A percentile compares a stretch with the other conserved stretches of the same genome.
phyloP scores from a whole-genome alignment of 768 basidiomycete genomes.

The Lactarius psammicola region DNA sequence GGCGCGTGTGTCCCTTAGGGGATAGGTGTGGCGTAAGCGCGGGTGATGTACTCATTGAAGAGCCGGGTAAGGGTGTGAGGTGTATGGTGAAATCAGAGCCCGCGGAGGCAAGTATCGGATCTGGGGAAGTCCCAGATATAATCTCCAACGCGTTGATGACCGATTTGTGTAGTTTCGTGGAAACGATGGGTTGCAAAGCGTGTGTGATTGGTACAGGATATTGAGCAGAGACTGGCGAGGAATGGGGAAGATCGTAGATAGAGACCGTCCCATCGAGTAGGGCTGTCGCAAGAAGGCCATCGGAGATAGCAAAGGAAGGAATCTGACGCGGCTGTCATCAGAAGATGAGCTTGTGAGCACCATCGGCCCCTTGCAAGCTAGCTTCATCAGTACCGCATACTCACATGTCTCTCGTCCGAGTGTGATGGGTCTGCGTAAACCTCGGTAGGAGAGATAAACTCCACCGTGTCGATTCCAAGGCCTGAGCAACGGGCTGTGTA shows the following conservation, averaged over 20 bases:
- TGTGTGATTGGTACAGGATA: conserved; percentile 19
- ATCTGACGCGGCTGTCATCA: conserved; percentile 27
- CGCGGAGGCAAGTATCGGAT: conserved; percentile 24
- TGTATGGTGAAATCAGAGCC: conserved; percentile 27
- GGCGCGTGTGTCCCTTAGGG: conserved; percentile 23
- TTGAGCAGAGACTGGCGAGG: not conserved
- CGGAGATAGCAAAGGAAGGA: conserved; percentile 23
- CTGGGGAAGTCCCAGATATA: conserved; percentile 6
- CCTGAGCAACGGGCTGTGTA: conserved; percentile 21
- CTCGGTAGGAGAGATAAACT: conserved; percentile 21
- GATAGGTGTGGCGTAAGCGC: conserved; percentile 18
- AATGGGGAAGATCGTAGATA: conserved; percentile 18
- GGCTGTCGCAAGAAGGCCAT: conserved; percentile 23
- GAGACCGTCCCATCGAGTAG: conserved; percentile 28
- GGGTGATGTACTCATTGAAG: not conserved
- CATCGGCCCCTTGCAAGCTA: not conserved
- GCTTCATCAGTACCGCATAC: conserved; percentile 12
- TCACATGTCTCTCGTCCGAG: conserved; percentile 26
- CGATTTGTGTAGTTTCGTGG: conserved; percentile 24
- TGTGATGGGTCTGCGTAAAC: conserved; percentile 27
- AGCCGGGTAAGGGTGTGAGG: conserved; percentile 19
- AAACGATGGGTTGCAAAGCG: conserved; percentile 9
- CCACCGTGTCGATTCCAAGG: conserved; percentile 23
- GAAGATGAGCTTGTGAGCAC: conserved; percentile 4
- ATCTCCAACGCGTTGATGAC: conserved; percentile 26